Evolutionary conservation across 169 alveolate genomes (phyloP), one percentile per base, ranked within the genome.

Genomic region (Cystoisospora suis): DNA sequence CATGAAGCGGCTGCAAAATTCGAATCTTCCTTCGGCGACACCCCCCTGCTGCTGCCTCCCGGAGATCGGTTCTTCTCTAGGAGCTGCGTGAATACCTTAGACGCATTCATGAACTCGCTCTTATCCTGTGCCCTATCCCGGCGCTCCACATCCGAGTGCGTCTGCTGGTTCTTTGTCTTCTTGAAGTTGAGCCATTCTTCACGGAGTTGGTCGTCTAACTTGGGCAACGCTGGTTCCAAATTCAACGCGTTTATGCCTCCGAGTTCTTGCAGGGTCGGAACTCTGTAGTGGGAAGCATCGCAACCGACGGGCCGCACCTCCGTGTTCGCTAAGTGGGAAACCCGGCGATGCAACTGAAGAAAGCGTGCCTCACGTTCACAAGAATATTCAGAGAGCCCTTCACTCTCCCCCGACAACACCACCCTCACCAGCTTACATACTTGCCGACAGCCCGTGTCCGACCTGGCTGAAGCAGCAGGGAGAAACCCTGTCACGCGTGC

Each of bases 201-300:
- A 40, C 46, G 81, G 32, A 72, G n/a, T 45, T 27, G 72, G 81
- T 61, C 90, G 85, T 69, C 90, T 36, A 61, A 12, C 72, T 86
- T 86, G 38, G 85, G 81, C 90, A 83, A 27, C 77, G 89, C 69
- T 15, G 77, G 90, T 72, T 86, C 90, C 75, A 86, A 34, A 34
- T 69, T 65, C 38, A 86, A 36, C 47, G 90, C 90, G 79, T 65
- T 61, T 47, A 86, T 36, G 56, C 56, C 85, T 23, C 75, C 81
- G 56, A 42, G 7, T 23, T 32, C 90, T 1, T 85, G 90, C 81
- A 77, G 65, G 12, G 89, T 58, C 32, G 89, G 89, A 1, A 49
- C 58, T 34, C 77, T 49, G 53, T 6, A 56, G 86, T 46, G n/a
- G 32, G 80, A 23, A n/a, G 42, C 15, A n/a, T 23, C 86, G n/a